Evolutionary conservation across 2,329 filamentous ascomycete genomes (phyloP), one percentile per base, ranked within the genome.

Genomic region (Colletotrichum chlorophyti): DNA sequence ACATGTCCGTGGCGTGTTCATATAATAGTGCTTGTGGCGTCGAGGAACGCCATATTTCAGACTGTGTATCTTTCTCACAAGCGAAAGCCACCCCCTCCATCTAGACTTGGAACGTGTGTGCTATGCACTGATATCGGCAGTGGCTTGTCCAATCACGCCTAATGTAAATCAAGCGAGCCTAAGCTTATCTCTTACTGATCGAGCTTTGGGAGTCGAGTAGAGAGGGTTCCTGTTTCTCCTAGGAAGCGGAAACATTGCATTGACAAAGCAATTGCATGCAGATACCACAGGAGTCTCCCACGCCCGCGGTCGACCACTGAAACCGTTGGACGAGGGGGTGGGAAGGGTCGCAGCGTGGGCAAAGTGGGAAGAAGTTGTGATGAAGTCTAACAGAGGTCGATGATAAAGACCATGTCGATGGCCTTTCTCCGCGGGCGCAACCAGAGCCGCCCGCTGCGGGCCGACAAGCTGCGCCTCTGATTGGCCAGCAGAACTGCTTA

Each of bases 381-480:
- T 17, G 41, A 31, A 43, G 41, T 11, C 41, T 17, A 35, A 9
- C 11, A 32, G 26, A 23, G 4, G 31, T 19, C 12, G 29, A 27
- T 42, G 50, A 26, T 31, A 35, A 21, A 29, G 26, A 34, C 17
- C 27, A 23, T n/a, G 29, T 15, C n/a, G n/a, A n/a, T n/a, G n/a
- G 21, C 19, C 41, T 46, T 59, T 59, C 55, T 59, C 55, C 55
- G 55, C 55, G 55, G 53, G 37, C 35, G 50, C 37, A 38, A 38
- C 49, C 37, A 49, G 55, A 54, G 55, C 55, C 50, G 50, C 50
- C 55, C 55, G 55, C 51, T 49, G 43, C 26, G 50, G 55, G 29
- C 21, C 55, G 15, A 12, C 10, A 7, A 32, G 11, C 42, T 17
- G 19, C 35, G 41, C 15, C 6, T 21, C 19, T 59, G 55, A 59